phyloP scores from a whole-genome alignment of 257 asterid genomes.

The Thymus quinquecostatus region DNA sequence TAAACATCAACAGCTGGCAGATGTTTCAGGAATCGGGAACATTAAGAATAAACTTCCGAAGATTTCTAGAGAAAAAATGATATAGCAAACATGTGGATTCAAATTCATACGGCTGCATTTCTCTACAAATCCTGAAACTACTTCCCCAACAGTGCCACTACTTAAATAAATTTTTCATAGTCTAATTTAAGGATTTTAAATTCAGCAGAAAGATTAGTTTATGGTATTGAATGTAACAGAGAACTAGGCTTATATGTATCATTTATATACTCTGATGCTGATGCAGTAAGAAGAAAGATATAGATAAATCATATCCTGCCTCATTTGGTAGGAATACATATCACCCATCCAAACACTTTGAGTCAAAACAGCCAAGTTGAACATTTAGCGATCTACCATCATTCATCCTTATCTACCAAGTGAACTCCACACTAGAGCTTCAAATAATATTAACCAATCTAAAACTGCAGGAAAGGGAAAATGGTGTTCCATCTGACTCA shows the following conservation, averaged over 20 bases:
- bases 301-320: neutral
- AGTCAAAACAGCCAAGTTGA: neutral
- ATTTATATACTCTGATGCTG: neutral
- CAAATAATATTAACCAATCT: neutral
- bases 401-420: neutral
- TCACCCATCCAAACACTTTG: neutral
- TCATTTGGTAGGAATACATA: neutral
- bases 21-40: neutral
- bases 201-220: neutral
- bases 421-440: neutral
- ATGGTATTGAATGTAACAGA: neutral
- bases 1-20: neutral
- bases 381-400: neutral
- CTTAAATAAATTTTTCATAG: neutral
- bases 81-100: neutral
- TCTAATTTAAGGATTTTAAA: neutral
- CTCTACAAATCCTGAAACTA: neutral
- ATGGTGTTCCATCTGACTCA: neutral
- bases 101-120: constrained; percentile 6
- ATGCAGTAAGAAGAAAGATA: neutral
- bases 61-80: neutral
- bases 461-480: neutral
- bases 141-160: neutral
- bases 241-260: neutral
- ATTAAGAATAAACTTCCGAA: neutral